These are phyloP conservation scores for Diaporthe capsici DNA, from an alignment of 2,329 filamentous ascomycete species.

Conservation along the genomic window DNA sequence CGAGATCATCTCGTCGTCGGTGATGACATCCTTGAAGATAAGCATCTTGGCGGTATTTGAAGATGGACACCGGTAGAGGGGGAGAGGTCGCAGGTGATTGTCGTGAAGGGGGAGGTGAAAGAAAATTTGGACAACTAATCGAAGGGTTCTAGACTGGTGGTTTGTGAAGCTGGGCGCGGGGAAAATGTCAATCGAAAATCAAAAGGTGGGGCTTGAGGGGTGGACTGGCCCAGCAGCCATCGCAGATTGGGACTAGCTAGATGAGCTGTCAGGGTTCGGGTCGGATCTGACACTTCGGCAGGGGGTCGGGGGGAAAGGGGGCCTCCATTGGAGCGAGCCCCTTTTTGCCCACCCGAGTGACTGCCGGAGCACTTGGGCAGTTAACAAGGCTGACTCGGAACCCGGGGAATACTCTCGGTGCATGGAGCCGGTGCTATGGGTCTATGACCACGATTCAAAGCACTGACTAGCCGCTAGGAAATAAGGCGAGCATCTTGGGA, in stretches of 20 bases:
- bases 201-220: slow-evolving; percentile 32
- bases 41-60: slow-evolving; percentile 73
- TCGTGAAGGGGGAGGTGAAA: slow-evolving; percentile 29
- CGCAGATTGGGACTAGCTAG: slow-evolving; percentile 31
- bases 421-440: background rate
- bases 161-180: slow-evolving; percentile 39
- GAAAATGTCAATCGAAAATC: slow-evolving; percentile 41
- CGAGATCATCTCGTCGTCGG: slow-evolving; percentile 95
- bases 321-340: background rate
- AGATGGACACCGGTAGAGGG: slow-evolving; percentile 36
- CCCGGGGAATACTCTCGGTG: slow-evolving; percentile 3
- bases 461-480: slow-evolving; percentile 20
- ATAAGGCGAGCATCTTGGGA: slow-evolving; percentile 11
- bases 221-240: slow-evolving; percentile 22
- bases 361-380: background rate
- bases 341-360: background rate
- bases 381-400: background rate
- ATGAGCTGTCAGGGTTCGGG: slow-evolving; percentile 13
- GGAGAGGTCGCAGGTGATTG: slow-evolving; percentile 26
- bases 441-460: background rate
- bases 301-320: background rate
- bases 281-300: background rate
- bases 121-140: slow-evolving; percentile 36
- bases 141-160: slow-evolving; percentile 32
- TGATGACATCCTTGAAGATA: slow-evolving; percentile 86